Base-by-base conservation (phyloP, 306 rosid species). In the Inga laurina region DNA sequence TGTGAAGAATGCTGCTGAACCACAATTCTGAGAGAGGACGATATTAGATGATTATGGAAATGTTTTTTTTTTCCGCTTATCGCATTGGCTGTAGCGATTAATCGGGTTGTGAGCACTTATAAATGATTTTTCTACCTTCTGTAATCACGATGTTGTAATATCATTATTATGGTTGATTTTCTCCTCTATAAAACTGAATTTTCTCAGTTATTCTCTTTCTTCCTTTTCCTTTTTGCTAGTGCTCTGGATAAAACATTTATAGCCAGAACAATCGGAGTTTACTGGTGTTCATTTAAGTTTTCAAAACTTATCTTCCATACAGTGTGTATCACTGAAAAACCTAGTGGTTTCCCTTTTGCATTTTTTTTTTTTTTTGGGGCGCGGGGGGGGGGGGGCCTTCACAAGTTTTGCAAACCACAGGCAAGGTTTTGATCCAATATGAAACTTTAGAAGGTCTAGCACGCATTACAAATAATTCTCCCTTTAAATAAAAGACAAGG, bases 1-100 rank as follows among this genome's bases (percentile, higher is more conserved):
- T 94, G 98, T 34, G 97, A 94, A 78, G 88, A 70, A 81, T 94
- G 98, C 81, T 88, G 72, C 87, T 93, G 78, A 90, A 57, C 37
- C 45, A 76, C 39, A 44, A 37, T 18, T 24, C 35, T 21, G 56
- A 54, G 59, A 73, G 18, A 52, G 54, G 67, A 44, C 64, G 46
- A 82, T 79, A 66, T 62, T 32, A 81, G 78, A 71, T 27, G 81
- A 48, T 71, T 39, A 72, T 81, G 64, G 16, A 32, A 46, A 46
- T 46, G 4, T 13, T 22, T 66, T 59, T 77, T 64, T 59, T 59
- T 10, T n/a, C 9, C 27, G 74, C 18, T 73, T 48, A 43, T 79
- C 27, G 44, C 56, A 45, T 75, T 65, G 54, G 57, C 18, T 74
- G 52, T 81, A 37, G 83, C 13, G 61, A 82, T 85, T 80, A 4